Conservation (phyloP, 2,329 filamentous ascomycete species). For the Lasiodiplodia citricola region DNA sequence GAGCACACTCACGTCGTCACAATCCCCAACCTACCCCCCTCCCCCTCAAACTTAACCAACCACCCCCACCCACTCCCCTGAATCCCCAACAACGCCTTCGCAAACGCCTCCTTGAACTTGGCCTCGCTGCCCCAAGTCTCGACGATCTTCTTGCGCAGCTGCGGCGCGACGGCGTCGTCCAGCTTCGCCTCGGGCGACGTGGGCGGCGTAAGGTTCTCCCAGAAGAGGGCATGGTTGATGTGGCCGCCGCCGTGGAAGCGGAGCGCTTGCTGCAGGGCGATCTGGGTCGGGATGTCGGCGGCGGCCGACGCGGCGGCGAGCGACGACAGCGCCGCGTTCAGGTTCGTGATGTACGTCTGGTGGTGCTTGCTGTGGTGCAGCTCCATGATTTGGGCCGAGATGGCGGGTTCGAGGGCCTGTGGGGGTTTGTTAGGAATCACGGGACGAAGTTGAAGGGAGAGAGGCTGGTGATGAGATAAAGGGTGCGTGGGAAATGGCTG, state of each 20-base stretch:
- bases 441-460: no score
- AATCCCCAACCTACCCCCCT: conserved; percentile 65
- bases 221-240: conserved; percentile 93
- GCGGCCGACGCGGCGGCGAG: conserved; percentile 62
- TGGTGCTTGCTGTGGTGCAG: conserved; percentile 82
- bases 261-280: conserved; percentile 72
- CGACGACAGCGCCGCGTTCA: conserved; percentile 69
- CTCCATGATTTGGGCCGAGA: conserved; percentile 80
- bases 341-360: conserved; percentile 76
- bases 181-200: conserved; percentile 63
- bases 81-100: conserved; percentile 68
- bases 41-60: conserved; percentile 70
- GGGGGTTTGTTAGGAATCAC: not conserved
- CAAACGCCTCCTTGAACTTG: conserved; percentile 70
- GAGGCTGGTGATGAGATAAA: no score
- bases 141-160: conserved; percentile 65
- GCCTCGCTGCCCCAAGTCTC: conserved; percentile 72
- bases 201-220: conserved; percentile 77
- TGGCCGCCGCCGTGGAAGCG: conserved; percentile 92
- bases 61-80: conserved; percentile 91
- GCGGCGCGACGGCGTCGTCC: conserved; percentile 56
- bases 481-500: no score
- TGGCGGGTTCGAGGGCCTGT: conserved; percentile 73
- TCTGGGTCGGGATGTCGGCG: conserved; percentile 67
- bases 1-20: conserved; percentile 61